Base-by-base conservation (phyloP, 306 rosid species). In the Casuarina equisetifolia region DNA sequence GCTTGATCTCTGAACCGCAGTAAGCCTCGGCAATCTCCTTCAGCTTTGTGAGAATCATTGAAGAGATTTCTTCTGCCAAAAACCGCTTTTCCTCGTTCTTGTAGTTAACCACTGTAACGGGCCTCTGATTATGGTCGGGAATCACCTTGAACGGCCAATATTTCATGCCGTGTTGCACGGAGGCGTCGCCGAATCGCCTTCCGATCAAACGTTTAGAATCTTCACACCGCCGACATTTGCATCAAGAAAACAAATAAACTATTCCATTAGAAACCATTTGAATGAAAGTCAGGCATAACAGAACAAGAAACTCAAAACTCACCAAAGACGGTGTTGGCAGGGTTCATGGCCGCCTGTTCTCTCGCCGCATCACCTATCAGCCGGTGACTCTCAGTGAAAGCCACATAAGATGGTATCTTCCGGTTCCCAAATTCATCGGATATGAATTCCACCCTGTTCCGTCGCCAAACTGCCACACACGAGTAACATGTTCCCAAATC, bases 131-230 rank as follows among this genome's bases (percentile, higher is more conserved):
- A 7, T 77, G 76, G 38, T 80, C 86, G 17, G 79, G 11, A 78
- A 72, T 58, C 5, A 86, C 84, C 76, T 80, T 86, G 71, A 86
- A 86, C 3, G 87, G 87, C 85, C 89, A 83, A 9, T 74, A 5
- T 50, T 80, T 78, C 68, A 74, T 80, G 83, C 80, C 89, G 39
- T 25, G 59, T 36, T 80, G 83, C 38, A 86, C 84, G 0, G 83
- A 71, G 19, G 79, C 67, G 25, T 86, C 89, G 10, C 52, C 58
- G 53, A 77, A 80, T 58, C 84, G 69, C 51, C 83, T 80, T 16
- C 89, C 87, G 8, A 86, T 86, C 74, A 86, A 73, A 36, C 89
- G 83, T 61, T 86, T 83, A 12, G 87, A 86, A 78, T 86, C 84
- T 78, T 46, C 66, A 25, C 4, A 59, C 15, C 35, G 9, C 61